Evolutionary conservation across 352 stramenopile species (phyloP), one percentile per base, ranked within the genome.

Genomic region (Pythium vanterpoolii): DNA sequence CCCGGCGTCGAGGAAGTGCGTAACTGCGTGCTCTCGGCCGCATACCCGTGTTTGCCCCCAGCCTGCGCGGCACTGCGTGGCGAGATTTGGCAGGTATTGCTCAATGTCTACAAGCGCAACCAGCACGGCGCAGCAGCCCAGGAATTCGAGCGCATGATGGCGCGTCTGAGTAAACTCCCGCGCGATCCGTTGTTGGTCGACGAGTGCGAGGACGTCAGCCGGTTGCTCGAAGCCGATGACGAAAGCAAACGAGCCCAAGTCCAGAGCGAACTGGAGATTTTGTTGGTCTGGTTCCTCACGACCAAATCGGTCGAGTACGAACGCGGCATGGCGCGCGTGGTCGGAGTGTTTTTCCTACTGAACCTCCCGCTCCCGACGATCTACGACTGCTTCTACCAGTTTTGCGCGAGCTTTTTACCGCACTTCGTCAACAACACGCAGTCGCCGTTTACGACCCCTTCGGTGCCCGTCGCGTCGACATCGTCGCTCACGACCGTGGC

Each of bases 301-400:
- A 90, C 83, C 47, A 93, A 93, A 44, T 88, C 79, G 38, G 76
- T 93, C 33, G 72, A 70, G 19, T 93, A 93, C 66, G 73, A 64
- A 19, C 71, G 74, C 39, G 83, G 83, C 30, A 93, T 93, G 83
- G 83, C 83, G 33, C 74, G 81, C 11, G 81, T 88, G 2, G 78
- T 93, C 2, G 83, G 79, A 16, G 73, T 79, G 21, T 90, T 93
- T 56, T 90, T 93, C 56, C 51, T 84, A 38, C 60, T 90, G 14
- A 67, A 87, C 38, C 75, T 93, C 59, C 77, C 83, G 30, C 67
- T 93, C 24, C 71, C 82, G 13, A 90, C 81, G 4, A 81, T 93
- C 50, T 93, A 93, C 64, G 83, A 93, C 71, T 93, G 83, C 68
- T 93, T 90, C 49, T 93, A 93, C 64, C 83, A 90, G 66, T 93